Base-by-base conservation (phyloP, 2,329 filamentous ascomycete genomes). In the Colletotrichum sp. region DNA sequence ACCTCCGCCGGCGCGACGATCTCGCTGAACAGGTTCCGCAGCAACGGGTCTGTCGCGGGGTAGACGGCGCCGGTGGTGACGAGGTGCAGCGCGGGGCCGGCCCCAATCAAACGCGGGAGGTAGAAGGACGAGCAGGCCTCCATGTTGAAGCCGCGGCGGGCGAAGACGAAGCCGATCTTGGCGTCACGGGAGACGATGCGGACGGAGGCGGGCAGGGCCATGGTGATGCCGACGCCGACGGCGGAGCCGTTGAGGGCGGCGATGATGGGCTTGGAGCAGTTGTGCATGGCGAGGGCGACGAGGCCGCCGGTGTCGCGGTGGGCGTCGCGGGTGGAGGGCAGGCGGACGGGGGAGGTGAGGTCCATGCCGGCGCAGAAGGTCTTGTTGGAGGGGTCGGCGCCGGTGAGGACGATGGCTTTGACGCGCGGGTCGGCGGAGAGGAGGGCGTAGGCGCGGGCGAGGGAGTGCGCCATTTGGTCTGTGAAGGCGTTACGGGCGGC, bases 101-200 rank as follows among this genome's bases (percentile, higher is more conserved):
- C 86, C 73, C 94, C 94, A 76, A 95, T 89, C 30, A 95, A 86
- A 0, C 93, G 89, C 4, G 94, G 94, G 44, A 96, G 87, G 86
- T 95, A 96, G 83, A 90, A 96, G 10, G 91, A 93, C 67, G 89
- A 92, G 81, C 91, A 93, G 1, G 93, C 93, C 84, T 96, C 94
- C 90, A 94, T 93, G 75, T 92, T 88, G 80, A 96, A 88, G 2
- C 94, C 94, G 59, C 94, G 89, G 30, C 93, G 90, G 28, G 90
- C 88, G 83, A 96, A 96, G 21, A 95, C 93, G 81, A 95, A 95
- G 68, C 94, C 94, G 77, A 95, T 90, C 81, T 93, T 94, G 3
- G 93, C 92, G 13, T 85, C 84, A 55, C 85, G 82, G 78, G 90
- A 91, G 55, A 87, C 91, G 77, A 93, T 80, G 67, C 89, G 86